A percentile compares a stretch with the other conserved stretches of the same genome.
These are phyloP conservation scores for Albifimbria verrucaria DNA, from an alignment of 2,329 filamentous ascomycete genomes.

Conservation along the genomic window DNA sequence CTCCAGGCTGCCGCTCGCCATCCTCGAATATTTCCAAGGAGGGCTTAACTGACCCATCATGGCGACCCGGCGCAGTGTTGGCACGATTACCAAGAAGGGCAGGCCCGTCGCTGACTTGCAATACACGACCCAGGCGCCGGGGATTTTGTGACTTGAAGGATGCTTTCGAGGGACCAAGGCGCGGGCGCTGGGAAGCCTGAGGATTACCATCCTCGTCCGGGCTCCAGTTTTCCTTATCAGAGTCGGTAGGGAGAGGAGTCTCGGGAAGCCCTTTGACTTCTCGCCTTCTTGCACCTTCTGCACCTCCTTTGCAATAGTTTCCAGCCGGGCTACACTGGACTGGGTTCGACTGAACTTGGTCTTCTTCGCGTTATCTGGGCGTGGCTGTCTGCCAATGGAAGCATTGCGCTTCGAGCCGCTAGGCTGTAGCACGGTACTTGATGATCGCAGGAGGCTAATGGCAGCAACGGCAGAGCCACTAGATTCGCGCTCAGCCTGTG, in stretches of 20 bases:
- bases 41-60: constrained; percentile 26
- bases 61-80: constrained; percentile 37
- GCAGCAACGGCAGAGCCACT: constrained; percentile 77
- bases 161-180: constrained; percentile 32
- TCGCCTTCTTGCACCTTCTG: constrained; percentile 5
- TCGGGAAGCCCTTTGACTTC: constrained; percentile 35
- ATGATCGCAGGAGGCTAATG: constrained; percentile 76
- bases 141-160: constrained; percentile 25
- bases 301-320: constrained; percentile 33
- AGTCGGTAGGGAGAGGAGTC: constrained; percentile 55
- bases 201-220: constrained; percentile 47
- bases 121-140: constrained; percentile 37
- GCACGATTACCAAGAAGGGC: constrained; percentile 32
- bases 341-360: constrained; percentile 57
- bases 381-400: constrained; percentile 26
- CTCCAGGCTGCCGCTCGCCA: constrained; percentile 21
- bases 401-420: constrained; percentile 66
- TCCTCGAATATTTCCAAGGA: constrained; percentile 54
- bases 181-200: constrained; percentile 24
- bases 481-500: constrained; percentile 76
- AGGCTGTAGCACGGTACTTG: constrained; percentile 50
- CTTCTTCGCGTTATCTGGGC: constrained; percentile 50
- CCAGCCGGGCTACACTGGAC: constrained; percentile 62
- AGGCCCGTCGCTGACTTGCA: constrained; percentile 37
- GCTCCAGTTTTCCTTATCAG: constrained; percentile 92